phyloP scores from a whole-genome alignment of 192 early-diverging fungal genomes.

The Helicostylum pulchrum region DNA sequence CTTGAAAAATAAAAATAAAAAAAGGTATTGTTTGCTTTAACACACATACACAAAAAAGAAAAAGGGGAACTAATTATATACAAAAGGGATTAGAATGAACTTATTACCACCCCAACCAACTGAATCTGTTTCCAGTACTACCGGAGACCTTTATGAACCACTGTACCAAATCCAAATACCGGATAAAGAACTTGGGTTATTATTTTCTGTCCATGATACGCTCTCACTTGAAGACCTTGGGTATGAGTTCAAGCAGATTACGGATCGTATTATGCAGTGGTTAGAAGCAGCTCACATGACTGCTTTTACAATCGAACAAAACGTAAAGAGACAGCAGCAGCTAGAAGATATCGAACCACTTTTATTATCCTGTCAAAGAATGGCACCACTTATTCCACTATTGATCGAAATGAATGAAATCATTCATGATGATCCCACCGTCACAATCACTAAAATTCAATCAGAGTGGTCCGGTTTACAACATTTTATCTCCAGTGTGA shows the following conservation, averaged over 20 bases:
- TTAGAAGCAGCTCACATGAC: slow-evolving; percentile 51
- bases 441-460: slow-evolving; percentile 44
- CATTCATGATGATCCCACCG: slow-evolving; percentile 20
- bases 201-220: neutral
- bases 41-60: too few relatives aligned
- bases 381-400: slow-evolving; percentile 42
- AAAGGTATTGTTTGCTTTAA: too few relatives aligned
- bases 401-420: slow-evolving; percentile 40
- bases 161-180: neutral
- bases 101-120: neutral
- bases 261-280: slow-evolving; percentile 31
- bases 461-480: slow-evolving; percentile 55
- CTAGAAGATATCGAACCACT: slow-evolving; percentile 33
- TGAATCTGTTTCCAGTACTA: neutral
- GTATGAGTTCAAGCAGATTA: neutral
- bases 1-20: too few relatives aligned
- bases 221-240: neutral
- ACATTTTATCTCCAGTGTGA: slow-evolving; percentile 52
- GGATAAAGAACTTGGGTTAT: neutral
- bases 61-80: too few relatives aligned
- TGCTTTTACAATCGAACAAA: slow-evolving; percentile 50
- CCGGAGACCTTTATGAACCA: neutral
- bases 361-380: slow-evolving; percentile 40
- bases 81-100: neutral
- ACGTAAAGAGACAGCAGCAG: slow-evolving; percentile 39